Evolutionary conservation across 495 filamentous ascomycete genomes (phyloP).

Genomic region (Pseudoneurospora amorphoporcata): DNA sequence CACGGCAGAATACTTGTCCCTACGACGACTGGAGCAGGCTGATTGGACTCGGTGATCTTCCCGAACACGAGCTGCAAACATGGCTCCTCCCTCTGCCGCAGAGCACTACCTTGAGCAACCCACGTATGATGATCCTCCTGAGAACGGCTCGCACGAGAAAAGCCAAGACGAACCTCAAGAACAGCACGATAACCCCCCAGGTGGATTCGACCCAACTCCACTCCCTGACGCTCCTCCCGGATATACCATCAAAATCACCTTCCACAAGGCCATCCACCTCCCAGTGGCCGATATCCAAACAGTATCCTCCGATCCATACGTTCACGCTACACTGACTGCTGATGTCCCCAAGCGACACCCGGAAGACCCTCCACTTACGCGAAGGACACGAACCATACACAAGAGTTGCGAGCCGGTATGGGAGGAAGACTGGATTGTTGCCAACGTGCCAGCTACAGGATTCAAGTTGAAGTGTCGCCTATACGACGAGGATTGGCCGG

Average conservation of each 20-base stretch:
- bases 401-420: slow-evolving; percentile 62
- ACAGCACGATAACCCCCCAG: slow-evolving; percentile 52
- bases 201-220: slow-evolving; percentile 71
- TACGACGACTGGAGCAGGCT: not conserved
- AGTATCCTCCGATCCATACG: slow-evolving; percentile 75
- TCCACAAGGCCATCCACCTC: slow-evolving; percentile 69
- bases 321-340: slow-evolving; percentile 55
- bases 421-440: slow-evolving; percentile 79
- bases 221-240: slow-evolving; percentile 61
- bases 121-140: not conserved
- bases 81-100: not conserved
- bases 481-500: slow-evolving; percentile 79
- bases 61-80: not conserved
- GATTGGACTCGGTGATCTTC: not conserved
- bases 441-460: slow-evolving; percentile 68
- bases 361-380: slow-evolving; percentile 60
- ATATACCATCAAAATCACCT: slow-evolving; percentile 76
- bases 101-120: not conserved
- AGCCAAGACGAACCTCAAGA: slow-evolving; percentile 41
- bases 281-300: slow-evolving; percentile 70
- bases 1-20: not conserved
- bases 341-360: slow-evolving; percentile 62
- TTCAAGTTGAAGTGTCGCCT: slow-evolving; percentile 72
- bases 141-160: not conserved
- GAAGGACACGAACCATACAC: slow-evolving; percentile 67